phyloP scores from a whole-genome alignment of 1,284 basidiomycete species.

The Mycosarcoma mackinlayi region DNA sequence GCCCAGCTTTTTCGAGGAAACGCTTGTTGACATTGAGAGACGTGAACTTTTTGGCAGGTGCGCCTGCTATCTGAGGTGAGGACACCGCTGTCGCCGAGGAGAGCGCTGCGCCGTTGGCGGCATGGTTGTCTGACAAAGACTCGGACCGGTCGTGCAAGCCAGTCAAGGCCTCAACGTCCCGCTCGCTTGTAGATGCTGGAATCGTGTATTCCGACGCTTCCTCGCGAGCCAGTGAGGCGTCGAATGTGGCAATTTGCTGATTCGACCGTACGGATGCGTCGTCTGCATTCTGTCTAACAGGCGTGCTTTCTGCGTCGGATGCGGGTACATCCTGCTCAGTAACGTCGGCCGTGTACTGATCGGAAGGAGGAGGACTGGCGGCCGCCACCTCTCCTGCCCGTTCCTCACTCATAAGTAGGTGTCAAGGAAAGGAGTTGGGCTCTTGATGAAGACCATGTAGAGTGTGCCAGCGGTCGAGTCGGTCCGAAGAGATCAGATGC shows the following conservation, averaged over 20 bases:
- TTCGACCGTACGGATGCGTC: neutral
- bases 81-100: slow-evolving; percentile 13
- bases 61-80: slow-evolving; percentile 19
- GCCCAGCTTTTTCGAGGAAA: slow-evolving; percentile 63
- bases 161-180: slow-evolving; percentile 43
- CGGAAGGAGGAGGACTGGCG: slow-evolving; percentile 25
- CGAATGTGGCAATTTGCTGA: slow-evolving; percentile 1
- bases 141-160: slow-evolving; percentile 21
- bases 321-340: slow-evolving; percentile 2
- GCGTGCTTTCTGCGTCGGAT: neutral
- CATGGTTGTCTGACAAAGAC: neutral
- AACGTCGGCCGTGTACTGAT: slow-evolving; percentile 11
- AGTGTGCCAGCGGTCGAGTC: neutral
- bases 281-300: neutral
- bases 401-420: slow-evolving; percentile 39
- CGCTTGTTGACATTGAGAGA: slow-evolving; percentile 65
- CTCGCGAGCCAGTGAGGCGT: neutral
- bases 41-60: slow-evolving; percentile 59
- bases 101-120: neutral
- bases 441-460: slow-evolving; percentile 14
- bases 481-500: neutral
- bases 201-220: slow-evolving; percentile 5
- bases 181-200: slow-evolving; percentile 28
- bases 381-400: slow-evolving; percentile 31
- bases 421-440: neutral